Conservation (phyloP, 192 early-diverging fungal species). For the Kickxella alabastrina region DNA sequence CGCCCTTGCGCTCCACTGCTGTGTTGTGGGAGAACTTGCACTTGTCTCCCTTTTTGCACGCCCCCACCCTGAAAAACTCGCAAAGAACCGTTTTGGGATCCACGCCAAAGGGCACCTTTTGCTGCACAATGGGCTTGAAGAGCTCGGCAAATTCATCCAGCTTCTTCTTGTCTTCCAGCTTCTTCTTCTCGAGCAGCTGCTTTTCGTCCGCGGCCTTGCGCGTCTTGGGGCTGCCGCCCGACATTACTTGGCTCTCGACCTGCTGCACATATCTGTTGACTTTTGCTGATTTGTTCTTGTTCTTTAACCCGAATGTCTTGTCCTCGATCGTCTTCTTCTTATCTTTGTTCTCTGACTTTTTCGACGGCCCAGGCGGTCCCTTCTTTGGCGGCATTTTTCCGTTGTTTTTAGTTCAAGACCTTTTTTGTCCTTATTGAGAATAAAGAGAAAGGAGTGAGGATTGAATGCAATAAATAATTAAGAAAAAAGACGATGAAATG, state of each 20-base stretch:
- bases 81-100: constrained; percentile 96
- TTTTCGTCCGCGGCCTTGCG: constrained; percentile 53
- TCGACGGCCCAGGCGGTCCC: constrained; percentile 35
- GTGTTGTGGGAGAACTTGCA: constrained; percentile 99
- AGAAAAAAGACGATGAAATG: too few species aligned
- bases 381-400: constrained; percentile 79
- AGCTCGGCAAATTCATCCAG: constrained; percentile 86
- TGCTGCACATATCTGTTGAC: constrained; percentile 87
- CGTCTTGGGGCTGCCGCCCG: constrained; percentile 54
- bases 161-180: constrained; percentile 78
- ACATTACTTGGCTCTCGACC: constrained; percentile 78
- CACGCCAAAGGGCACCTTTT: constrained; percentile 97
- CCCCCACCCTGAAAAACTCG: constrained; percentile 85
- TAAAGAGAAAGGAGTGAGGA: too few species aligned
- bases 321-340: constrained; percentile 88
- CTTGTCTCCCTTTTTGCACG: constrained; percentile 83
- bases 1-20: constrained; percentile 81
- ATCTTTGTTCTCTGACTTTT: constrained; percentile 59
- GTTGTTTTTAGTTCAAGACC: too few species aligned
- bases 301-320: constrained; percentile 98
- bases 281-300: constrained; percentile 96
- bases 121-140: constrained; percentile 84
- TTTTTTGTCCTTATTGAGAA: too few species aligned
- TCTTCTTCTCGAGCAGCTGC: constrained; percentile 57
- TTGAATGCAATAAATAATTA: too few species aligned